These are phyloP conservation scores for Cyclotella sp. DNA, from an alignment of 108 stramenopile genomes.

Conservation along the genomic window DNA sequence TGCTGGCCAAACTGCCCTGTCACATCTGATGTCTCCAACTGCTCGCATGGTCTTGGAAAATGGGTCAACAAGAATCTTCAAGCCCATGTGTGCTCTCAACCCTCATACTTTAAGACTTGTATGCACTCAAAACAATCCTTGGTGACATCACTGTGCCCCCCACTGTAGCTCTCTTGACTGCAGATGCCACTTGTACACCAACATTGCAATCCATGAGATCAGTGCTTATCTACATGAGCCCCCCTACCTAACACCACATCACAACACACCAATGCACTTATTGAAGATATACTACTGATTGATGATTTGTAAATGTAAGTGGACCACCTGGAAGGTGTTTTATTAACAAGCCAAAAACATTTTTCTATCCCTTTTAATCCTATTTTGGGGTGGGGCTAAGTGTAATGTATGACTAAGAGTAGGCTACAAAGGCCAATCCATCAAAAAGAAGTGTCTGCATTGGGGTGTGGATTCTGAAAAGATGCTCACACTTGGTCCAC, in stretches of 20 bases:
- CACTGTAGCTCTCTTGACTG: constrained; percentile 10
- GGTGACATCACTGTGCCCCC: constrained; percentile 13
- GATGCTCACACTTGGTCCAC: too few relatives aligned
- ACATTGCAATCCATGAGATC: neutral
- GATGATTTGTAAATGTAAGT: too few relatives aligned
- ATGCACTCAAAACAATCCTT: neutral
- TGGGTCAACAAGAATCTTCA: constrained; percentile 1
- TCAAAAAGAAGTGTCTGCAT: too few relatives aligned
- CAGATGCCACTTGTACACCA: constrained; percentile 25
- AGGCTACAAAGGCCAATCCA: too few relatives aligned
- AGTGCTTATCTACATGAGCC: neutral
- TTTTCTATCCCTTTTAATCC: too few relatives aligned
- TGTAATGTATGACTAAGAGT: too few relatives aligned
- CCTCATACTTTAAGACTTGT: constrained; percentile 2
- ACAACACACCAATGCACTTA: constrained; percentile 12
- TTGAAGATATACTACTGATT: too few relatives aligned
- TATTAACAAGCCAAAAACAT: too few relatives aligned
- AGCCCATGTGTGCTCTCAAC: too few relatives aligned
- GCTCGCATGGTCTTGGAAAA: constrained; percentile 8
- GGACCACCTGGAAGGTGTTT: too few relatives aligned
- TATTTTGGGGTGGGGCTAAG: too few relatives aligned
- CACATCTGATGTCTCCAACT: neutral
- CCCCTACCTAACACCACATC: neutral
- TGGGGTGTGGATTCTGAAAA: too few relatives aligned
- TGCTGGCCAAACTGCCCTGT: constrained; percentile 5